Evolutionary conservation across 345 rosid species (phyloP).

Genomic region (Combretum micranthum): DNA sequence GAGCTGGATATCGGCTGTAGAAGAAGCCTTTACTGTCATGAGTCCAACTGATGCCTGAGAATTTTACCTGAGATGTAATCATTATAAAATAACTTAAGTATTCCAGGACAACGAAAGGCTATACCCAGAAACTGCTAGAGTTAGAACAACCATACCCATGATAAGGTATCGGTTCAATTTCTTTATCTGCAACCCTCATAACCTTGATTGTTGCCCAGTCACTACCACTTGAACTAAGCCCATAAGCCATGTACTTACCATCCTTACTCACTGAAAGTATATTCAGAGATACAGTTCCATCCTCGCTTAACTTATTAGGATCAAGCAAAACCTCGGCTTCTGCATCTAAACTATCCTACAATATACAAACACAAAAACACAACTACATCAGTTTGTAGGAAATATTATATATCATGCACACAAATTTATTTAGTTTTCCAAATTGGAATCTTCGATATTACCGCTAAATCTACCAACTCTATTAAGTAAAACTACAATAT

Average conservation of each 20-base stretch:
- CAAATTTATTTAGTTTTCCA: neutral
- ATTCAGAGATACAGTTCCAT: constrained; percentile 74
- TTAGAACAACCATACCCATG: constrained; percentile 53
- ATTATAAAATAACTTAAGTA: neutral
- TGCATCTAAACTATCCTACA: constrained; percentile 68
- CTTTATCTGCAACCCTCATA: constrained; percentile 54
- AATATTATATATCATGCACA: neutral
- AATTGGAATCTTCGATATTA: too few relatives aligned
- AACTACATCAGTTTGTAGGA: neutral
- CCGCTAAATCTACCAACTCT: too few relatives aligned
- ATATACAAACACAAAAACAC: neutral
- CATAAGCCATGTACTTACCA: constrained; percentile 71
- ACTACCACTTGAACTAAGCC: constrained; percentile 81
- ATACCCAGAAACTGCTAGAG: neutral
- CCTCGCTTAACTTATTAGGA: constrained; percentile 76
- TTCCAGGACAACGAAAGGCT: neutral
- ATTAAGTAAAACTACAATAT: too few relatives aligned
- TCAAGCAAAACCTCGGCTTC: constrained; percentile 78
- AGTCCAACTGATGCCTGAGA: constrained; percentile 80
- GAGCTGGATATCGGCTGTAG: constrained; percentile 85
- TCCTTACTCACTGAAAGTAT: constrained; percentile 56
- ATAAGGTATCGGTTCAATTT: constrained; percentile 61
- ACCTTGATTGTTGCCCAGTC: constrained; percentile 89
- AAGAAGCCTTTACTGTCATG: constrained; percentile 81
- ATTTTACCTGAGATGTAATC: constrained; percentile 48